Percentiles rank a stretch among this genome's conserved stretches.
Conservation (phyloP, 108 stramenopile genomes). For the Mediolabrus comicus region DNA sequence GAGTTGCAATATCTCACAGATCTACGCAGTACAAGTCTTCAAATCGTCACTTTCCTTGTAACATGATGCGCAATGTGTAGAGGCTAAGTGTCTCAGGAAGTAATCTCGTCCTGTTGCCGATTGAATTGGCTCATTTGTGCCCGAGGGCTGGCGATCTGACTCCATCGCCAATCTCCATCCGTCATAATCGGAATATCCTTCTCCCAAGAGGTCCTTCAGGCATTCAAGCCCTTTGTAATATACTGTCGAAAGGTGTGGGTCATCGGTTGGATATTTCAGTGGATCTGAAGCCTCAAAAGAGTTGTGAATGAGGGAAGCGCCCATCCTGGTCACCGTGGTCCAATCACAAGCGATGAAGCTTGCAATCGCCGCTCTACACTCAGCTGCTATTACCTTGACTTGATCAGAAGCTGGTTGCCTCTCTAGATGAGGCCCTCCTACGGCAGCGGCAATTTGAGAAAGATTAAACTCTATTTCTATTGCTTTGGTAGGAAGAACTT, state of each 20-base stretch:
- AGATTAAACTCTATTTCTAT: not conserved
- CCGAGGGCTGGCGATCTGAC: not conserved
- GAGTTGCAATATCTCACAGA: not conserved
- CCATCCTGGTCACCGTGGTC: not conserved
- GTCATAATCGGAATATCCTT: not conserved
- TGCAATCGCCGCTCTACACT: not conserved
- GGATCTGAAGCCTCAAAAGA: not conserved
- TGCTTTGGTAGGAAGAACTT: not conserved
- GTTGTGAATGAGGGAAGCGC: not conserved
- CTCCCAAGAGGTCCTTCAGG: not conserved
- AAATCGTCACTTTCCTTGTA: not conserved
- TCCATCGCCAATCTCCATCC: conserved; percentile 6
- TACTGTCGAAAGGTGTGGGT: not conserved
- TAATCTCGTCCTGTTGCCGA: conserved; percentile 8
- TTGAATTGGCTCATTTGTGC: not conserved
- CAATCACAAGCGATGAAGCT: not conserved
- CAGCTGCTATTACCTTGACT: not conserved
- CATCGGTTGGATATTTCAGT: not conserved
- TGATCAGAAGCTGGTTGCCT: not conserved
- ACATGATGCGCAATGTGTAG: not conserved
- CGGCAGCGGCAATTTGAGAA: not conserved
- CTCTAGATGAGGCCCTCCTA: not conserved
- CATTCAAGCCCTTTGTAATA: not conserved
- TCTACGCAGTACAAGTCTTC: not conserved
- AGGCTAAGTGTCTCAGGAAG: not conserved